These are phyloP conservation scores for Leptodermis oblonga DNA, from an alignment of 257 asterid species.

Conservation along the genomic window DNA sequence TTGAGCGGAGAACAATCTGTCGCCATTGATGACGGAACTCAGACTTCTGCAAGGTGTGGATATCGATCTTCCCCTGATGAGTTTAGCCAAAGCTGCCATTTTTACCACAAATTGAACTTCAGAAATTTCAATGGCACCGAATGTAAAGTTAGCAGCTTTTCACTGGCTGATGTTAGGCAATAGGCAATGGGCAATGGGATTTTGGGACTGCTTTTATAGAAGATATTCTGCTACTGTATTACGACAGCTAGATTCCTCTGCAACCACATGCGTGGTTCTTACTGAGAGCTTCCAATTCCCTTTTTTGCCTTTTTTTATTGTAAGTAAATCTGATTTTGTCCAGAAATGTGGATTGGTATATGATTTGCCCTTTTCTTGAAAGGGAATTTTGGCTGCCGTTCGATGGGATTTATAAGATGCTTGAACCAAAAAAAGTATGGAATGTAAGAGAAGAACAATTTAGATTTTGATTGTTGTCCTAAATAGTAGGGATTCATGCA, in stretches of 20 bases:
- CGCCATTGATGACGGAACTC: constrained; percentile 15
- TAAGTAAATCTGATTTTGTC: too few species aligned
- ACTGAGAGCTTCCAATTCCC: neutral
- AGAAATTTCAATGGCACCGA: neutral
- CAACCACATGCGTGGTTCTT: neutral
- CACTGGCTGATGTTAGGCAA: neutral
- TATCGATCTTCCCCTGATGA: constrained; percentile 42
- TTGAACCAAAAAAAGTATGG: too few species aligned
- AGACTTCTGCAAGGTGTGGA: constrained; percentile 1
- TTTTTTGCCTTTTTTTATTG: neutral
- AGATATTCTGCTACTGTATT: neutral
- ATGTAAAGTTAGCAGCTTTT: neutral
- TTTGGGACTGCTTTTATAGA: neutral
- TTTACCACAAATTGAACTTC: too few species aligned
- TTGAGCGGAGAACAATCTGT: constrained; percentile 27
- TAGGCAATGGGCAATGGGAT: neutral
- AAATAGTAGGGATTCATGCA: too few species aligned
- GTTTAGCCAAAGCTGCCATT: constrained; percentile 52
- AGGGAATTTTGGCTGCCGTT: too few species aligned
- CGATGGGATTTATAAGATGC: too few species aligned
- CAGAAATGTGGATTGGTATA: too few species aligned
- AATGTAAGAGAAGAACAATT: too few species aligned
- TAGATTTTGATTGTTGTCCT: too few species aligned
- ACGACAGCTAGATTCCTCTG: neutral
- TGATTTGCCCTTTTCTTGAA: too few species aligned